A percentile compares a stretch with the other conserved stretches of the same genome.
Conservation (phyloP, 352 stramenopile species). For the Phytopythium delawarense region DNA sequence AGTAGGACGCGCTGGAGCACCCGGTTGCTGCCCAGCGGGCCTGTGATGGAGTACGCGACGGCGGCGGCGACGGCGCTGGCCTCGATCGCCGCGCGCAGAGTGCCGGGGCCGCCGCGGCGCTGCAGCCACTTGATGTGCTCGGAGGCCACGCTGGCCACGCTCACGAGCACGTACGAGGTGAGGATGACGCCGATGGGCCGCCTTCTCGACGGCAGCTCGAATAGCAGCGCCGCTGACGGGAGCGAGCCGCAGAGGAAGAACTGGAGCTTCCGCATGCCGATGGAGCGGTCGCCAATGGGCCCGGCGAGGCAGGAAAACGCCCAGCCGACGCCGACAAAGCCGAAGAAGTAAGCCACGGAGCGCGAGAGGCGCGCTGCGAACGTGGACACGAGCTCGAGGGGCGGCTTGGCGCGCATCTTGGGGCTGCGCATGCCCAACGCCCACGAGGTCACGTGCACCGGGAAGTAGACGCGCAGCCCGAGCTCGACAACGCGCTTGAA, state of each 20-base stretch:
- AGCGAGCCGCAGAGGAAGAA: conserved; percentile 45
- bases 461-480: conserved; percentile 47
- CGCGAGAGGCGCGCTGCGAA: conserved; percentile 36
- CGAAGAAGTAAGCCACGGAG: conserved; percentile 48
- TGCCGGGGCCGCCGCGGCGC: conserved; percentile 15
- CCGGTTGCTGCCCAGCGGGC: conserved; percentile 23
- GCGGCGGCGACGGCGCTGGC: conserved; percentile 26
- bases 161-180: conserved; percentile 54
- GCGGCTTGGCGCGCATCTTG: conserved; percentile 31
- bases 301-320: conserved; percentile 35
- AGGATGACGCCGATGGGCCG: conserved; percentile 58
- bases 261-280: conserved; percentile 47
- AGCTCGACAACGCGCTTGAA: conserved; percentile 28
- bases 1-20: conserved; percentile 26
- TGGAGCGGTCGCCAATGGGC: conserved; percentile 32
- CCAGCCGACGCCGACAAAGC: conserved; percentile 53
- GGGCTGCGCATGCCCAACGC: conserved; percentile 35
- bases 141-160: conserved; percentile 35
- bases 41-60: conserved; percentile 37
- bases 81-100: conserved; percentile 31
- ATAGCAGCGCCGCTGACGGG: conserved; percentile 41
- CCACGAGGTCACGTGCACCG: conserved; percentile 54
- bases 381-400: conserved; percentile 18
- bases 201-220: conserved; percentile 40
- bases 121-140: conserved; percentile 32